Conservation (phyloP, 2,329 filamentous ascomycete species). For the Chalaropsis ovoidea region DNA sequence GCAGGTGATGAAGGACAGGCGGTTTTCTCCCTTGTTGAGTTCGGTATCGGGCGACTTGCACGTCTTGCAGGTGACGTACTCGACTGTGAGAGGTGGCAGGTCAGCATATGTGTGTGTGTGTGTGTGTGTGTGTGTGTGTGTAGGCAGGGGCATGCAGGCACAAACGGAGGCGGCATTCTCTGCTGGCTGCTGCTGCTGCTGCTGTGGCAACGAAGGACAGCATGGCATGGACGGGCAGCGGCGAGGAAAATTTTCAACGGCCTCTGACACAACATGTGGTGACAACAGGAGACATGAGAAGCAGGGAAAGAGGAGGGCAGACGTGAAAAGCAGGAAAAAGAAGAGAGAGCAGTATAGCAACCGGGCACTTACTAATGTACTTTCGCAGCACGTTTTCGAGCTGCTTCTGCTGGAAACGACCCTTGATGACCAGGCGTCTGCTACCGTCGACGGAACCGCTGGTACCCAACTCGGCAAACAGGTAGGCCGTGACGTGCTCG, state of each 20-base stretch:
- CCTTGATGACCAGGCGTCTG: slow-evolving; percentile 93
- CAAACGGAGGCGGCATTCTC: no score
- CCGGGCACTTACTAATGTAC: slow-evolving; percentile 67
- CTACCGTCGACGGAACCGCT: slow-evolving; percentile 89
- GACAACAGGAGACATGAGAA: no score
- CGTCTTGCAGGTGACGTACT: slow-evolving; percentile 98
- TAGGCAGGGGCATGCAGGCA: no score
- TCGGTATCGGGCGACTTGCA: slow-evolving; percentile 91
- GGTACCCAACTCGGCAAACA: slow-evolving; percentile 97
- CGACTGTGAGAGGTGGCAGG: slow-evolving; percentile 44
- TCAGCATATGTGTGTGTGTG: background rate
- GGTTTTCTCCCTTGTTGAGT: slow-evolving; percentile 97
- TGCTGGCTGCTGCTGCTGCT: no score
- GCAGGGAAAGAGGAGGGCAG: no score
- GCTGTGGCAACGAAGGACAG: no score
- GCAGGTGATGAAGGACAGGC: slow-evolving; percentile 97
- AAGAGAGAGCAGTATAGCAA: slow-evolving; percentile 1
- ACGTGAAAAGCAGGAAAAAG: background rate
- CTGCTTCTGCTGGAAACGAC: slow-evolving; percentile 99
- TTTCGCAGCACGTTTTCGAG: slow-evolving; percentile 93
- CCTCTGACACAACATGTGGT: no score
- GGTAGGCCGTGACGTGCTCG: slow-evolving; percentile 92
- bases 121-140: no score
- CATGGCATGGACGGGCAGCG: no score
- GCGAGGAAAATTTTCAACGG: no score